Conservation (phyloP, 495 filamentous ascomycete genomes). For the Achaetomiella virescens region DNA sequence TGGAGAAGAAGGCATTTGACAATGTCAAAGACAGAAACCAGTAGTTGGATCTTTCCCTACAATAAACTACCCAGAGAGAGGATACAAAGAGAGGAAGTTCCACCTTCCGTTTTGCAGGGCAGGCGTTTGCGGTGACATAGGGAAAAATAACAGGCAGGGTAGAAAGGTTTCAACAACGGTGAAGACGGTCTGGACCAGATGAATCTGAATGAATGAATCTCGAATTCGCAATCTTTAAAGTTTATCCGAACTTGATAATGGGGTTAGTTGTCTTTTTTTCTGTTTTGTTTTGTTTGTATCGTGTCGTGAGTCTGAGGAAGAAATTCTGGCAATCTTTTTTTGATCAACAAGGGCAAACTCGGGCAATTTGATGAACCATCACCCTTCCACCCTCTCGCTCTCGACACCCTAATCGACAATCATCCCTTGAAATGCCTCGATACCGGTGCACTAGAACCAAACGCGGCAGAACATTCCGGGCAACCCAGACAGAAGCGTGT, state of each 20-base stretch:
- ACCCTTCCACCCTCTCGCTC: no score
- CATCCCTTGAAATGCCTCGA: no score
- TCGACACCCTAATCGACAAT: no score
- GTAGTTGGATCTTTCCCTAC: not conserved
- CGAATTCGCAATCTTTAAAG: not conserved
- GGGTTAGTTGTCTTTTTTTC: no score
- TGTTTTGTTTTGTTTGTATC: no score
- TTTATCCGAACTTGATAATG: not conserved
- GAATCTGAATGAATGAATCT: not conserved
- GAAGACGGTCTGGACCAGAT: not conserved
- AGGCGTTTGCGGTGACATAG: slow-evolving; percentile 18
- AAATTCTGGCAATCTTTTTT: no score
- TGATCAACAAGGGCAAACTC: no score
- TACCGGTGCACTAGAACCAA: no score
- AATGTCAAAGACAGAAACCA: not conserved
- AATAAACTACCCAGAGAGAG: not conserved
- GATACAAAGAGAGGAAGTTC: slow-evolving; percentile 8
- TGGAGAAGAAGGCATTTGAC: not conserved
- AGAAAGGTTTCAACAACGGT: slow-evolving; percentile 32
- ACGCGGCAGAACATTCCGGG: no score
- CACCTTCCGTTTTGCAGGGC: slow-evolving; percentile 13
- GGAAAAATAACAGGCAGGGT: slow-evolving; percentile 16
- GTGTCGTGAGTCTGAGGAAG: no score
- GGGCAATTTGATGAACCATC: no score
- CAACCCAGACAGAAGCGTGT: no score